A percentile compares a stretch with the other conserved stretches of the same genome.
Conservation (phyloP, 768 basidiomycete genomes). For the Suillus subalutaceus region DNA sequence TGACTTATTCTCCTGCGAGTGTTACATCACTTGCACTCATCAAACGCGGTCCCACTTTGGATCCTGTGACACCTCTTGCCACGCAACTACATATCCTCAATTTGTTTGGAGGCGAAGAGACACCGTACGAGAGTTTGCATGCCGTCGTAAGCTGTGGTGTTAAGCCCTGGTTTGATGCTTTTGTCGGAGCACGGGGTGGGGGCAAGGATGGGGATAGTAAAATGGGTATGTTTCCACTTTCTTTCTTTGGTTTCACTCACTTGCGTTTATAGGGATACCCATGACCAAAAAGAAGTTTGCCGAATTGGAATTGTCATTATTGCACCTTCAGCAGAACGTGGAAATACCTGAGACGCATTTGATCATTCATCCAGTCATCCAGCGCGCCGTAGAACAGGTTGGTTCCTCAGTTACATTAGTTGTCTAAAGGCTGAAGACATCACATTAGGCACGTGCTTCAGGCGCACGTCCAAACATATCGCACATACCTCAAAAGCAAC, state of each 20-base stretch:
- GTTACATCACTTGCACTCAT: constrained; percentile 91
- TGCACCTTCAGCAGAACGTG: constrained; percentile 98
- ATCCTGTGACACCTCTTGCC: constrained; percentile 77
- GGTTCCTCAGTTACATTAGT: constrained; percentile 1
- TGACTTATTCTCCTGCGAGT: constrained; percentile 80
- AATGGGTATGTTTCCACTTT: constrained; percentile 57
- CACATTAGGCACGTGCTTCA: constrained; percentile 45
- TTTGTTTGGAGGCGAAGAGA: constrained; percentile 85
- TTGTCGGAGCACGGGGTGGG: constrained; percentile 80
- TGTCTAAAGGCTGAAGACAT: constrained; percentile 31
- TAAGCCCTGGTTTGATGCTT: constrained; percentile 98
- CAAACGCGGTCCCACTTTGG: constrained; percentile 85
- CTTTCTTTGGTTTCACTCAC: constrained; percentile 13
- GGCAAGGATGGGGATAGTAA: constrained; percentile 81
- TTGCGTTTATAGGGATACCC: constrained; percentile 66
- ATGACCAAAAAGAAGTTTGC: constrained; percentile 99
- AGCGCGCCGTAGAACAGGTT: constrained; percentile 80
- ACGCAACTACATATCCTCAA: constrained; percentile 91
- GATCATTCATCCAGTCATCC: constrained; percentile 87
- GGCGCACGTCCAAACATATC: constrained; percentile 73
- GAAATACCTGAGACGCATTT: constrained; percentile 98
- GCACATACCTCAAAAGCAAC: constrained; percentile 68
- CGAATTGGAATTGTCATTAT: constrained; percentile 89
- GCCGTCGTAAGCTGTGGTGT: constrained; percentile 94
- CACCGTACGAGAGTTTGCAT: constrained; percentile 94